These are phyloP conservation scores for Butyriboletus appendiculatus DNA, from an alignment of 1,284 basidiomycete species.

Conservation along the genomic window DNA sequence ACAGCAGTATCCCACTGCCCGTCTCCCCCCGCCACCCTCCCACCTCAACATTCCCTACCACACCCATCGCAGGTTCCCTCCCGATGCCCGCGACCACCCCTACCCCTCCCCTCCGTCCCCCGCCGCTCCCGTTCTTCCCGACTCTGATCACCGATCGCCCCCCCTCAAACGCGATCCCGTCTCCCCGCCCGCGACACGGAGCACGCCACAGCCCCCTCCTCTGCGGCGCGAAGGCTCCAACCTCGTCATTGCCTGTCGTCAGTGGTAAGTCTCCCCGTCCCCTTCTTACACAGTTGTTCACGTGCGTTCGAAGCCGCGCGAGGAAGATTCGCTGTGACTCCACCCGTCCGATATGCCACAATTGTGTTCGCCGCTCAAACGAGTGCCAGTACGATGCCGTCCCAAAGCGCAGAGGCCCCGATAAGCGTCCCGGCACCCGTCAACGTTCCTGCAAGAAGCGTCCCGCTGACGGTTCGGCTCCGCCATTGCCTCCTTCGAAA, in stretches of 20 bases:
- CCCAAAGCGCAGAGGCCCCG: constrained; percentile 78
- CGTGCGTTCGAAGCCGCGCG: constrained; percentile 54
- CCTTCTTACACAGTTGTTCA: constrained; percentile 37
- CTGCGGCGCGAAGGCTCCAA: constrained; percentile 61
- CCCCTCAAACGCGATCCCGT: constrained; percentile 36
- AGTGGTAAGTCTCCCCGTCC: constrained; percentile 49
- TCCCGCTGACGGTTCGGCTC: constrained; percentile 54
- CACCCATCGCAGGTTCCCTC: constrained; percentile 47
- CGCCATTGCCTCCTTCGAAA: constrained; percentile 51
- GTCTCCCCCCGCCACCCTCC: constrained; percentile 39
- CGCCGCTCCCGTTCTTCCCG: constrained; percentile 31
- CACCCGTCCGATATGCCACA: constrained; percentile 74
- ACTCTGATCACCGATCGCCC: constrained; percentile 42
- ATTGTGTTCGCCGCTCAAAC: constrained; percentile 73
- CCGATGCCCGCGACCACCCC: constrained; percentile 45
- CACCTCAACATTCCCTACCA: constrained; percentile 41
- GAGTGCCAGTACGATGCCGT: constrained; percentile 75
- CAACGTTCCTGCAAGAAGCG: constrained; percentile 81
- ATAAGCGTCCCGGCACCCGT: constrained; percentile 79
- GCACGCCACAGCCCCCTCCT: constrained; percentile 32
- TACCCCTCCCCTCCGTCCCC: constrained; percentile 35
- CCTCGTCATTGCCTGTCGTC: constrained; percentile 69
- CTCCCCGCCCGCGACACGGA: constrained; percentile 11
- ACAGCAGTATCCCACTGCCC: constrained; percentile 41
- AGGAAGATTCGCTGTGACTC: constrained; percentile 86